Base-by-base conservation (phyloP, 345 rosid species). In the Pelargonium nanum region DNA sequence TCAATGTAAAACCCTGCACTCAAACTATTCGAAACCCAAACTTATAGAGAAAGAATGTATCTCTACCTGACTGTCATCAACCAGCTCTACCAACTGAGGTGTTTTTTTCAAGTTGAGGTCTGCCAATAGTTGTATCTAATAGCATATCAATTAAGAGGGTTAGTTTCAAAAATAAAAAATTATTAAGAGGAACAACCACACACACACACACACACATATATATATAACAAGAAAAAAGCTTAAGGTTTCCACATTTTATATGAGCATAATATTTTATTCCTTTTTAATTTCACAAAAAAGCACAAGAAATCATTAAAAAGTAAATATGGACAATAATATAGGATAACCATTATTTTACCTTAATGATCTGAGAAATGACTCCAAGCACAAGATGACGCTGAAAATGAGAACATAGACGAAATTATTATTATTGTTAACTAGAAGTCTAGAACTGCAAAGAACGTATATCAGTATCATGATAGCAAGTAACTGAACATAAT, bases 321-420 rank as follows among this genome's bases (percentile, higher is more conserved):
- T 40, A 59, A 23, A 53, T 51, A 7, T 2, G 24, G 48, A 25
- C 17, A n/a, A n/a, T n/a, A n/a, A n/a, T n/a, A n/a, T n/a, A n/a
- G n/a, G n/a, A n/a, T n/a, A n/a, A 66, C 19, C 16, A 26, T 57
- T 48, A 56, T 56, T 51, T 80, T 74, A 87, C 99, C 88, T 93
- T 87, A 56, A 93, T 93, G 65, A 93, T 87, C 73, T 93, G 99
- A 57, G 99, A 89, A 68, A 93, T 93, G 75, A 89, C 65, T 65
- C 99, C 97, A 56, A 93, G 94, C 67, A 93, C 89, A 71, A 93
- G 96, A 83, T 93, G 99, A 56, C 99, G 94, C 98, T 88, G 86
- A 66, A 77, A 74, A 71, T 28, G 26, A 64, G 80, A 25, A 17
- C 53, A 70, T 34, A 59, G 28, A 63, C 54, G 32, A 65, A 16